Base-by-base conservation (phyloP, 768 basidiomycete genomes). In the Lactarius hengduanensis region DNA sequence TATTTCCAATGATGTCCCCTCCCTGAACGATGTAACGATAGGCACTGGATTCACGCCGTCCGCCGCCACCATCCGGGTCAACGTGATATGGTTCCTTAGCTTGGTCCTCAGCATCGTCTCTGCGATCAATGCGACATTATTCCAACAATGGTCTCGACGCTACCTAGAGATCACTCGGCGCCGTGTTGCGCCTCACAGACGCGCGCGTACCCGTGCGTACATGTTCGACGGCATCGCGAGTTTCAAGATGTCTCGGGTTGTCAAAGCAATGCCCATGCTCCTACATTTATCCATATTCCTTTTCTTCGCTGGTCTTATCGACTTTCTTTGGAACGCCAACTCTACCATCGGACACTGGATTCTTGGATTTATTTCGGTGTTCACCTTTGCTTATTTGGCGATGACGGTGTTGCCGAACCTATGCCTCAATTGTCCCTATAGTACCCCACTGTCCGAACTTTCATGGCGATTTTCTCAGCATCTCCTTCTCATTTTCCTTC, bases 381-480 rank as follows among this genome's bases (percentile, higher is more conserved):
- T 59, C 26, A 4, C 3, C 36, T 11, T 28, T n/a, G 10, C 4
- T 22, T 43, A 38, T 38, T 3, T 18, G 10, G 36, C 1, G 4
- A 8, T 38, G 18, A 43, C 26, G 8, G 8, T 36, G 8, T 11
- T 47, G 22, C 45, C 45, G n/a, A 10, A 47, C 10, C 0, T 59
- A 15, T n/a, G 34, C 18, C 50, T 56, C 50, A 56, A 64, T 32
- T 59, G 22, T 26, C 57, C 63, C 0, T 59, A 64, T 34, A 36
- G 62, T 34, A 67, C 66, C 2, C 57, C 62, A 16, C 2, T 62
- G 2, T 57, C 65, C 43, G 55, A 60, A 30, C 54, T 47, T 3
- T 41, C 32, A 2, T 56, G 56, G 38, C 34, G 47, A 8, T 22
- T 60, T 28, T 61, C 34, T 26, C 54, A 57, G 3, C 45, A 1